These are phyloP conservation scores for Pachysandra terminalis DNA, from an alignment of 164 flowering plant species.

Conservation along the genomic window DNA sequence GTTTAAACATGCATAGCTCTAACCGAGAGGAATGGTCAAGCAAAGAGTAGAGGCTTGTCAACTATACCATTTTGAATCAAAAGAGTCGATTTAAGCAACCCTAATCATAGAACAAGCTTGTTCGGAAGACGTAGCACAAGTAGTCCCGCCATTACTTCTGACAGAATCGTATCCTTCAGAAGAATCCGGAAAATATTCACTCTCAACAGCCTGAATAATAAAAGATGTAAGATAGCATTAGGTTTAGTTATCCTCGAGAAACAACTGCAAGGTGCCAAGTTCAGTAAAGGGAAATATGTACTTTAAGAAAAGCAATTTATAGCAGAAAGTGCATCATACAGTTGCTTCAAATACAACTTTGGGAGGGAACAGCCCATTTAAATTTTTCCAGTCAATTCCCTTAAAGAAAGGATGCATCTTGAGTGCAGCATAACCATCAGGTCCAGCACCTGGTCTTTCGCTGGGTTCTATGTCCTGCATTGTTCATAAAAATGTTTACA, in stretches of 20 bases:
- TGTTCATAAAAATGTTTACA: no score
- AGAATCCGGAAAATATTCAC: slow-evolving; percentile 51
- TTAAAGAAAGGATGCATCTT: slow-evolving; percentile 87
- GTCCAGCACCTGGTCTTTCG: slow-evolving; percentile 92
- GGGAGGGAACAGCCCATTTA: slow-evolving; percentile 63
- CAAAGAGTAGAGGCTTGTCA: background rate
- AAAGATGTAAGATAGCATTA: background rate
- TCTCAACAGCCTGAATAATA: slow-evolving; percentile 35
- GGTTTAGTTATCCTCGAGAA: background rate
- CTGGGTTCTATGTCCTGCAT: slow-evolving; percentile 81
- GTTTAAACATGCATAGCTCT: background rate
- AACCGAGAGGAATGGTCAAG: background rate
- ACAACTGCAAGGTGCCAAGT: background rate
- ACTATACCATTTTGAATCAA: slow-evolving; percentile 91
- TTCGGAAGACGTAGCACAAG: slow-evolving; percentile 59
- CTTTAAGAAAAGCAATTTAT: background rate
- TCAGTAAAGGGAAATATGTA: background rate
- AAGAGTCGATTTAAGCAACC: slow-evolving; percentile 96
- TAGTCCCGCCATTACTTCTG: slow-evolving; percentile 37
- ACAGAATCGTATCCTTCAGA: no score
- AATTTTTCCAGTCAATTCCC: slow-evolving; percentile 77
- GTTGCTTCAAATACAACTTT: slow-evolving; percentile 53
- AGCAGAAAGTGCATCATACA: slow-evolving; percentile 29
- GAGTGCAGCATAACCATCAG: slow-evolving; percentile 76
- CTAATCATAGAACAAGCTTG: slow-evolving; percentile 55